Percentiles rank a stretch among this genome's conserved stretches.
phyloP scores from a whole-genome alignment of 2,329 filamentous ascomycete species.

The Aaosphaeria pasadenensis region DNA sequence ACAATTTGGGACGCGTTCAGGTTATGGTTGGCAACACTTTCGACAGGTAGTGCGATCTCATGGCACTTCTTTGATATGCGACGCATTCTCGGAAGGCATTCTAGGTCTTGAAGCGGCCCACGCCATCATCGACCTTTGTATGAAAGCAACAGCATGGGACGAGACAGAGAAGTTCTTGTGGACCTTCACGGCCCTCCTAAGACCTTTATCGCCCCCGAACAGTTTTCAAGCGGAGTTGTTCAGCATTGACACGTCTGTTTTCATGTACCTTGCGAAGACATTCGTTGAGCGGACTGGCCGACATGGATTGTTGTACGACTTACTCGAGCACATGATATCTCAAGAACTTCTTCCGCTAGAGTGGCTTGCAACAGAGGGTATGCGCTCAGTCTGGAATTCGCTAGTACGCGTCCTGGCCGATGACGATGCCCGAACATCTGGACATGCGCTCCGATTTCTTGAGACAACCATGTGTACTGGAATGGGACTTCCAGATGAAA shows the following conservation, averaged over 20 bases:
- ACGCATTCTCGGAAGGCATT: conserved; percentile 34
- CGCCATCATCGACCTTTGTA: conserved; percentile 26
- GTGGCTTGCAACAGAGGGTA: conserved; percentile 36
- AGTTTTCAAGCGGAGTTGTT: conserved; percentile 27
- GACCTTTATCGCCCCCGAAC: conserved; percentile 20
- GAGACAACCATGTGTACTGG: conserved; percentile 26
- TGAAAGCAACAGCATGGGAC: conserved; percentile 28
- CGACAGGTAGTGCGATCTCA: conserved; percentile 42
- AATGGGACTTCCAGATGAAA: conserved; percentile 25
- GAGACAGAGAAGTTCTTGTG: conserved; percentile 34
- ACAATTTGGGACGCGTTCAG: conserved; percentile 27
- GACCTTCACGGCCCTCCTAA: conserved; percentile 21
- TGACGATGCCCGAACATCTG: conserved; percentile 20
- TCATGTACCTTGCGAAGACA: conserved; percentile 20
- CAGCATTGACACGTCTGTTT: conserved; percentile 18
- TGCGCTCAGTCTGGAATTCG: conserved; percentile 34
- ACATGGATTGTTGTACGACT: conserved; percentile 31
- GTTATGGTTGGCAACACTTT: conserved; percentile 38
- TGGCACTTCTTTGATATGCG: conserved; percentile 34
- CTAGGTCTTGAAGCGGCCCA: conserved; percentile 21
- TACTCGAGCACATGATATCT: conserved; percentile 31
- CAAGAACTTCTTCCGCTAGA: conserved; percentile 34
- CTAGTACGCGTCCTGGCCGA: conserved; percentile 31
- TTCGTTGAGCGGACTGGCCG: conserved; percentile 29
- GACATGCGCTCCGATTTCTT: conserved; percentile 26